Conservation (phyloP, 208 protist genomes). For the Phytomonas serpens region DNA sequence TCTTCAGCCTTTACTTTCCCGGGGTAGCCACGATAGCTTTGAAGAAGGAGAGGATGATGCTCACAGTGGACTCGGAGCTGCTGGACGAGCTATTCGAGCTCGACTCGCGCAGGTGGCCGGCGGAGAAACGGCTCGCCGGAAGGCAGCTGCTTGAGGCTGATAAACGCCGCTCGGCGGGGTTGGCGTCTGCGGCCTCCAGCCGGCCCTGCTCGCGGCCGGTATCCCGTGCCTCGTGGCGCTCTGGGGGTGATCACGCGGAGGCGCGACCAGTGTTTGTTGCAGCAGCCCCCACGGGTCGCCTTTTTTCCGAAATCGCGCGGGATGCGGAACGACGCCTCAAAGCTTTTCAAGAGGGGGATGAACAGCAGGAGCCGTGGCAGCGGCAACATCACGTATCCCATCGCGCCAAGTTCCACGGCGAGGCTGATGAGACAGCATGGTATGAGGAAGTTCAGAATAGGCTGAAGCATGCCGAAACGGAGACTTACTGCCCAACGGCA, state of each 20-base stretch:
- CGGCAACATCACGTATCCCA: slow-evolving; percentile 13
- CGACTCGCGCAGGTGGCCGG: slow-evolving; percentile 66
- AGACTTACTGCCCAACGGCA: neutral
- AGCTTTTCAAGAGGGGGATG: slow-evolving; percentile 9
- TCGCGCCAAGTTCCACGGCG: neutral
- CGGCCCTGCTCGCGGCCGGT: slow-evolving; percentile 16
- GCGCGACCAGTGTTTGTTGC: slow-evolving; percentile 47
- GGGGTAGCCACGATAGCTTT: slow-evolving; percentile 54
- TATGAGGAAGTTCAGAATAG: neutral
- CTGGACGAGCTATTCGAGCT: slow-evolving; percentile 54
- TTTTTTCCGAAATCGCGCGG: slow-evolving; percentile 72
- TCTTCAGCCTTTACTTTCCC: slow-evolving; percentile 57
- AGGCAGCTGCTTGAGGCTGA: slow-evolving; percentile 16
- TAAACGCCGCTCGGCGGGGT: slow-evolving; percentile 14
- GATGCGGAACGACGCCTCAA: slow-evolving; percentile 31
- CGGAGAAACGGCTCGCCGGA: slow-evolving; percentile 30
- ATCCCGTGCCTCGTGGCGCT: slow-evolving; percentile 13
- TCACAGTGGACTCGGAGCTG: slow-evolving; percentile 45
- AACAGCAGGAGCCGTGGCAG: slow-evolving; percentile 15
- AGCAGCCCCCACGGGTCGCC: slow-evolving; percentile 46
- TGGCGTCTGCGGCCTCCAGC: slow-evolving; percentile 24
- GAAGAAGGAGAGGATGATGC: slow-evolving; percentile 44
- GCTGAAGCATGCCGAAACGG: neutral
- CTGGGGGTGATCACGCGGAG: neutral
- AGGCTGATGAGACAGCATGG: neutral